Percentiles rank a stretch among this genome's conserved stretches.
Conservation (phyloP, 2,329 filamentous ascomycete species). For the Macrophomina tecta region DNA sequence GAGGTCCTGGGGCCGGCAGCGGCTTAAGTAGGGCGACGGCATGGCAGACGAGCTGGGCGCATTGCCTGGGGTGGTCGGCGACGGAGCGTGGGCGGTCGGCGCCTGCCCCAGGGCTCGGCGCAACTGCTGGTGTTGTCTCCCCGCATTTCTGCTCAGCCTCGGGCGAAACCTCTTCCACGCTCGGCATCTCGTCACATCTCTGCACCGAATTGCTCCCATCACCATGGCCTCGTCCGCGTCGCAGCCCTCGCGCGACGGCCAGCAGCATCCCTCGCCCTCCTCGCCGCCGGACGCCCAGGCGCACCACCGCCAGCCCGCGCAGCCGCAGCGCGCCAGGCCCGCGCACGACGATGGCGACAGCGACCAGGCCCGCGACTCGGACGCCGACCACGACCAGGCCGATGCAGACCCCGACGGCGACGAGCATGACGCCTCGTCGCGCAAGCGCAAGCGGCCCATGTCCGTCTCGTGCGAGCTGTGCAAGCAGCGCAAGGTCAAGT, state of each 20-base stretch:
- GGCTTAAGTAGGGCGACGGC: conserved; percentile 3
- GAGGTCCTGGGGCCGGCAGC: not conserved
- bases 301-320: not conserved
- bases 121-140: conserved; percentile 12
- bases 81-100: not conserved
- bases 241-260: conserved; percentile 2
- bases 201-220: conserved; percentile 8
- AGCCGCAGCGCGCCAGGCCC: conserved; percentile 25
- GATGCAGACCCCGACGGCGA: conserved; percentile 9
- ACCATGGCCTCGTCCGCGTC: conserved; percentile 12
- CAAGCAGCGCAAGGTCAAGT: conserved; percentile 77
- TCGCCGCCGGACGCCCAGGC: not conserved
- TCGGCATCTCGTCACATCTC: conserved; percentile 25
- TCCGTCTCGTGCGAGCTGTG: conserved; percentile 72
- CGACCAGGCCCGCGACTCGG: conserved; percentile 37
- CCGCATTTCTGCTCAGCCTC: conserved; percentile 4
- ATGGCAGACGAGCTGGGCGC: no score
- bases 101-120: conserved; percentile 3
- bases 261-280: conserved; percentile 12
- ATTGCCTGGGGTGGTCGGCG: no score
- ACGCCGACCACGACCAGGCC: conserved; percentile 42
- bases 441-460: conserved; percentile 59
- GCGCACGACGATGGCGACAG: conserved; percentile 40
- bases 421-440: conserved; percentile 30
- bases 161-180: conserved; percentile 22